A percentile compares a stretch with the other conserved stretches of the same genome.
Evolutionary conservation across 1,284 basidiomycete species (phyloP).

Genomic region (Cryptococcus amylolentus): DNA sequence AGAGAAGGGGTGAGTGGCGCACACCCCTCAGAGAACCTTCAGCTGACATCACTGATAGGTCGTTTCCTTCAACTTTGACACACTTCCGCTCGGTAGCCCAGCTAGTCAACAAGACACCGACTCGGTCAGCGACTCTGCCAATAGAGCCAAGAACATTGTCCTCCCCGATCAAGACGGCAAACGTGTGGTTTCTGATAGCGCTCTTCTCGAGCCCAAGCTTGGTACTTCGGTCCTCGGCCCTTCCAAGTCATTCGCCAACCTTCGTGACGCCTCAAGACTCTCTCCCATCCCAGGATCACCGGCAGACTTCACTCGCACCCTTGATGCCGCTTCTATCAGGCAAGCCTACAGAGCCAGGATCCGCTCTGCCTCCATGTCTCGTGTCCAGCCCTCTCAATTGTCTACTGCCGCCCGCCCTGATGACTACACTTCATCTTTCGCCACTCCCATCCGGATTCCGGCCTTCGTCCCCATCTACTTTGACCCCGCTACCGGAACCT

Average conservation of each 20-base stretch:
- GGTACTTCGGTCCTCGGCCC: constrained; percentile 9
- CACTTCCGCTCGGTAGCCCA: not conserved
- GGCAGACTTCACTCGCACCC: not conserved
- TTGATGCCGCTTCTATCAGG: not conserved
- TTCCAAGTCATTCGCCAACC: constrained; percentile 9
- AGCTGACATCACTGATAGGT: not conserved
- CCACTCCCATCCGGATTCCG: constrained; percentile 4
- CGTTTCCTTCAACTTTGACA: not conserved
- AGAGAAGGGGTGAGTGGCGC: no score
- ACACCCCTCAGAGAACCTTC: not conserved
- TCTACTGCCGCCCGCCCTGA: not conserved
- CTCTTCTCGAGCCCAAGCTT: constrained; percentile 7
- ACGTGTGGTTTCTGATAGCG: constrained; percentile 10
- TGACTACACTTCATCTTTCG: not conserved
- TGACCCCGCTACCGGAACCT: constrained; percentile 7
- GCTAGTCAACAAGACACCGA: not conserved
- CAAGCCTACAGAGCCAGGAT: not conserved
- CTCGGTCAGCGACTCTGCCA: not conserved
- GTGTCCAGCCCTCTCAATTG: not conserved
- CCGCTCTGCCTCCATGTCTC: constrained; percentile 1
- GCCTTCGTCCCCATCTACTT: constrained; percentile 6
- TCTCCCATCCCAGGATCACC: constrained; percentile 15
- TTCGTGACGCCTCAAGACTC: constrained; percentile 7
- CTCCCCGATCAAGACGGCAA: not conserved
- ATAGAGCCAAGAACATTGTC: not conserved